Evolutionary conservation across 2,329 filamentous ascomycete species (phyloP).

Genomic region (Didymella lethalis): DNA sequence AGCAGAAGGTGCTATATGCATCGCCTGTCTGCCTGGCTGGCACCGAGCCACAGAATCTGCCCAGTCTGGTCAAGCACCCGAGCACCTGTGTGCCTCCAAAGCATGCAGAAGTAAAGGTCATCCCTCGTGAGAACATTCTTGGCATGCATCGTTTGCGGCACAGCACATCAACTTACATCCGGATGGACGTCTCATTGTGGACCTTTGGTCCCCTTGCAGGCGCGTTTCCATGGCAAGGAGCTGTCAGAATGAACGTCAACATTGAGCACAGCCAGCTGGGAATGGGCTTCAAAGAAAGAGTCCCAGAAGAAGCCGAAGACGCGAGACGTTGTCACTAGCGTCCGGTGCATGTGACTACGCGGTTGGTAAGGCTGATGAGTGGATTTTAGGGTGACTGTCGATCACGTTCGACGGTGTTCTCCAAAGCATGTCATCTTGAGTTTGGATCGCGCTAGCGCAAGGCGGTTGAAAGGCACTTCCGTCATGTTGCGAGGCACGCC

Average conservation of each 20-base stretch:
- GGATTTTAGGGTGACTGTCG: slow-evolving; percentile 24
- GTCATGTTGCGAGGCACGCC: slow-evolving; percentile 35
- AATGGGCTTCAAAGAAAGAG: neutral
- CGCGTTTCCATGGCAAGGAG: neutral
- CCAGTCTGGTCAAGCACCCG: neutral
- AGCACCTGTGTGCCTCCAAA: neutral
- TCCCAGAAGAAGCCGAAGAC: neutral
- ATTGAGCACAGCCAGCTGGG: neutral
- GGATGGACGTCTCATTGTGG: neutral
- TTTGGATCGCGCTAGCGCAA: slow-evolving; percentile 18
- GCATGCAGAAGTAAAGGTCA: neutral
- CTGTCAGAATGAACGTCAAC: neutral
- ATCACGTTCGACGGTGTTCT: slow-evolving; percentile 38
- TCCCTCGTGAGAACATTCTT: neutral
- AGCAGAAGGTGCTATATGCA: no score
- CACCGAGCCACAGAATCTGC: neutral
- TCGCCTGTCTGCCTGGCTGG: no score
- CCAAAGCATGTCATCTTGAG: slow-evolving; percentile 21
- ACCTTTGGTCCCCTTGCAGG: neutral
- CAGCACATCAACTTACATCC: neutral
- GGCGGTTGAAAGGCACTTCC: slow-evolving; percentile 7
- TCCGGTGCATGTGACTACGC: slow-evolving; percentile 19
- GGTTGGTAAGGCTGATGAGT: slow-evolving; percentile 31
- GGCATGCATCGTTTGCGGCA: neutral
- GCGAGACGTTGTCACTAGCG: slow-evolving; percentile 8